Evolutionary conservation across 1,139 yeast species (phyloP).

Genomic region (Nakaseomyces uthaithaninus): DNA sequence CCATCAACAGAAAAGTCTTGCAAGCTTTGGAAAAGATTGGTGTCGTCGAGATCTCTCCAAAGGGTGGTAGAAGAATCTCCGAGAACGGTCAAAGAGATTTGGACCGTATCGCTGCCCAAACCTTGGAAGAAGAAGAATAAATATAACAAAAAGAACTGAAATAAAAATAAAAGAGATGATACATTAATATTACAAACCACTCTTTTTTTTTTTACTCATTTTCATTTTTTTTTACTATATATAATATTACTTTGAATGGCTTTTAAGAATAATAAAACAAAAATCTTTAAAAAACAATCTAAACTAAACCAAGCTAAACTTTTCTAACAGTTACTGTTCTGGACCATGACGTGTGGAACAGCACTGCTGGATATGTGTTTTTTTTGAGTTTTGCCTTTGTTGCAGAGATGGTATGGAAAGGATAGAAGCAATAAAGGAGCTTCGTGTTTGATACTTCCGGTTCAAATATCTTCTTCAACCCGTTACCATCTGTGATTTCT

Average conservation of each 20-base stretch:
- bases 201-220: background rate
- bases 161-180: conserved; percentile 8
- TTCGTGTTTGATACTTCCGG: too few species aligned
- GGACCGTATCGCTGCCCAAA: conserved; percentile 99
- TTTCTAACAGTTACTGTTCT: too few species aligned
- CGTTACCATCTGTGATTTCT: too few species aligned
- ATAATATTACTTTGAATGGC: conserved; percentile 3
- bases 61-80: conserved; percentile 99
- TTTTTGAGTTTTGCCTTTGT: too few species aligned
- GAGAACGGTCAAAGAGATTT: conserved; percentile 99
- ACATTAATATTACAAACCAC: conserved; percentile 8
- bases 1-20: conserved; percentile 96
- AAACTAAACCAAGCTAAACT: too few species aligned
- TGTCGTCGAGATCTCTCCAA: conserved; percentile 90
- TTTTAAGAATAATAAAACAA: background rate
- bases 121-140: conserved; percentile 86
- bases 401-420: too few species aligned
- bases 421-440: too few species aligned
- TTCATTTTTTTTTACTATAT: background rate
- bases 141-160: conserved; percentile 10
- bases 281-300: background rate
- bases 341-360: too few species aligned
- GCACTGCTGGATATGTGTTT: too few species aligned
- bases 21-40: conserved; percentile 98
- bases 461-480: too few species aligned